Base-by-base conservation (phyloP, 2,329 filamentous ascomycete species). In the Verruconis gallopava region DNA sequence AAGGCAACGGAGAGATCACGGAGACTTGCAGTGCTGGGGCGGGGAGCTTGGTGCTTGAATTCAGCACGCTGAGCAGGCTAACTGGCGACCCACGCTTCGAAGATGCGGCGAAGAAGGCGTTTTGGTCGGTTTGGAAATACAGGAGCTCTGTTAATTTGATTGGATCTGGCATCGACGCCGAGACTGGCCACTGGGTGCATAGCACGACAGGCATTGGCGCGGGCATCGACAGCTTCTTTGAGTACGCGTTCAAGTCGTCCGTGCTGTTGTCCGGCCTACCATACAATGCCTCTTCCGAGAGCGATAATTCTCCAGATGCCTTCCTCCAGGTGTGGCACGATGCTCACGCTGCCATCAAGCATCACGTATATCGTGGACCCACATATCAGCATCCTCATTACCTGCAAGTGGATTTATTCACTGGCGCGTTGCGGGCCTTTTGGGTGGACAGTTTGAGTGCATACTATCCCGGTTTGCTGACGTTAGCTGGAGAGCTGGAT, bases 391-490 rank as follows among this genome's bases (percentile, higher is more conserved):
- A 93, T 58, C 88, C 89, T 1, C 91, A 95, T 60, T 93, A 95
- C 53, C 79, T 91, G 21, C 93, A 94, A 55, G 85, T 81, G 12
- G 88, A 98, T 58, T 68, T 93, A 3, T 75, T 77, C 47, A 95
- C 88, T 1, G 91, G 91, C 1, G 89, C 89, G 4, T 78, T 85
- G 11, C 79, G 85, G 47, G 85, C 86, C 2, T 85, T 82, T 58
- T 98, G 91, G 91, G 85, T 96, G 43, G 91, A 98, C 63, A 95
- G 89, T 55, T 67, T 98, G 44, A 89, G 85, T 47, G 89, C 91
- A 3, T 98, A 93, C 59, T 98, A 94, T 57, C 86, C 91, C 4
- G 91, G 91, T 1, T 68, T 96, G 11, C 68, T 98, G 20, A 77
- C 83, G 0, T 68, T 95, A 47, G 85, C 85, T 18, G 91, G 91